Percentiles rank a stretch among this genome's conserved stretches.
Evolutionary conservation across 23 red algal species (phyloP).

Genomic region (Chondrus crispus): DNA sequence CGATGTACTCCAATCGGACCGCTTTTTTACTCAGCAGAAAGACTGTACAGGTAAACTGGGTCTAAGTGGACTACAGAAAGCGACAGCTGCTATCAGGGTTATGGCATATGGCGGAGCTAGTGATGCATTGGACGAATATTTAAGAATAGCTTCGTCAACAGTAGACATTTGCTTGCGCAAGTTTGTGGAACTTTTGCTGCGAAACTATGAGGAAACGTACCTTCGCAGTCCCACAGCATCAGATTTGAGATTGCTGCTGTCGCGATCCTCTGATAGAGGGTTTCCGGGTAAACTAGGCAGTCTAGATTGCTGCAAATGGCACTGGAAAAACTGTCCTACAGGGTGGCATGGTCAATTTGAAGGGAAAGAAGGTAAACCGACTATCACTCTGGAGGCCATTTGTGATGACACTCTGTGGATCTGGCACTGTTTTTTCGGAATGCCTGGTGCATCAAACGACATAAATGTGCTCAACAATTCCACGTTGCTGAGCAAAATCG

Average conservation of each 20-base stretch:
- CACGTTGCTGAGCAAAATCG: neutral
- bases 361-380: neutral
- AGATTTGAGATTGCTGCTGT: neutral
- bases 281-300: neutral
- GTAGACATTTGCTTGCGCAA: neutral
- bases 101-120: neutral
- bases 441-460: neutral
- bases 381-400: neutral
- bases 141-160: neutral
- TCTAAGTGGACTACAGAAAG: neutral
- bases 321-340: neutral
- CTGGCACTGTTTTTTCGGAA: no score
- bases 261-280: neutral
- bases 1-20: neutral
- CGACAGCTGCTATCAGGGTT: neutral
- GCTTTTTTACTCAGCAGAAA: neutral
- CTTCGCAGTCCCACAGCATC: neutral
- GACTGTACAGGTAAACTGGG: constrained; percentile 14
- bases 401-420: no score
- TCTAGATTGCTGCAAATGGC: neutral
- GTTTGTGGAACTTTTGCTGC: neutral
- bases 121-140: neutral
- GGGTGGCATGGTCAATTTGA: neutral
- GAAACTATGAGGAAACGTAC: neutral
- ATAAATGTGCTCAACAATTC: neutral